Evolutionary conservation across 169 alveolate genomes (phyloP), one percentile per base, ranked within the genome.

Genomic region (Eimeria nieschulzi): DNA sequence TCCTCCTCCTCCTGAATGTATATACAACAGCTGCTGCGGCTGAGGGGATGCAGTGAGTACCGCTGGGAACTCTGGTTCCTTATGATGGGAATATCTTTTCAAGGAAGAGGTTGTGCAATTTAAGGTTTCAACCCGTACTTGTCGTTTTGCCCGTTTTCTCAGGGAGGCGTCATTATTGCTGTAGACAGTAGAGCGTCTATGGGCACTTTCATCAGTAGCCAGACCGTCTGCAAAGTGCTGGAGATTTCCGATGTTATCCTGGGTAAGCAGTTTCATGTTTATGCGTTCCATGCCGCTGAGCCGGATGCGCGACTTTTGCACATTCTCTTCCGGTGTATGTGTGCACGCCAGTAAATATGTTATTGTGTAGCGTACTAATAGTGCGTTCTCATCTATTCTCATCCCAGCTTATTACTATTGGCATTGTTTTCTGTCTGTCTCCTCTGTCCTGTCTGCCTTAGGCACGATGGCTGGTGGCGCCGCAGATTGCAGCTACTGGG

Each of bases 401-500:
- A 19, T 19, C 15, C 68, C 68, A 12, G 15, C 23, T 59, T 59
- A 19, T 19, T 59, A 15, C 68, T 59, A 8, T 9, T 64, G 12
- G 12, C 23, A 21, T 21, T 64, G n/a, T 64, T 64, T 15, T 17
- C 26, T 64, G 73, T 64, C 23, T 15, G 25, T 64, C 73, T 0
- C 25, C 23, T 17, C 26, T 33, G 46, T 33, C 46, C 12, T 17
- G 23, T 54, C 17, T 78, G 56, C 66, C 26, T 25, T 46, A 86
- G 92, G 92, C 61, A 99, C 99, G 9, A 98, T 99, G 99, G 99
- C 99, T 21, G 99, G 99, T 66, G 99, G 99, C 56, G 99, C 99
- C 9, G 99, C 99, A 25, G 99, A 99, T 96, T 99, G 99, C 94
- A 95, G 97, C 87, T 99, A 96, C 97, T 99, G 99, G 99, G 99